Conservation (phyloP, 495 filamentous ascomycete species). For the Talaromyces ruber region DNA sequence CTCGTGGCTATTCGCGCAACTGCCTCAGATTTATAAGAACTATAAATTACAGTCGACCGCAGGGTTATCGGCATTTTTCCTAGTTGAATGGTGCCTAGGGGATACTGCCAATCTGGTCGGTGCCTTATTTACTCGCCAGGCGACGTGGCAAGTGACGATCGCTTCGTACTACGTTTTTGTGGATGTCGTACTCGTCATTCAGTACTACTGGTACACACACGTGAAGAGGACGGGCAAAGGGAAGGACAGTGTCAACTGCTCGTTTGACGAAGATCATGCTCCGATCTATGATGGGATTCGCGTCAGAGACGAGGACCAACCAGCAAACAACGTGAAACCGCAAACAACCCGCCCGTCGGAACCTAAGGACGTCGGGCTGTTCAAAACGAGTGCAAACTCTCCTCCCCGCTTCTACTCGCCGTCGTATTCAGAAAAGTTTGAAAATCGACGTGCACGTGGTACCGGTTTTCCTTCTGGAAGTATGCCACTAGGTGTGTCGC, state of each 20-base stretch:
- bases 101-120: conserved; percentile 63
- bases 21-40: conserved; percentile 70
- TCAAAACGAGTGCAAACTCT: conserved; percentile 15
- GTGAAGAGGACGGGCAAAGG: conserved; percentile 30
- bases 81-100: conserved; percentile 62
- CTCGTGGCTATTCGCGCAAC: conserved; percentile 70
- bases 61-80: conserved; percentile 59
- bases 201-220: conserved; percentile 63
- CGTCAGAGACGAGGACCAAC: background rate
- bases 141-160: conserved; percentile 61
- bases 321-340: conserved; percentile 8
- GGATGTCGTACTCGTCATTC: conserved; percentile 51
- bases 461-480: conserved; percentile 18
- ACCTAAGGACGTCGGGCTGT: conserved; percentile 21
- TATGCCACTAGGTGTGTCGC: conserved; percentile 23
- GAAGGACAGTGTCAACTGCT: conserved; percentile 9
- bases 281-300: conserved; percentile 7
- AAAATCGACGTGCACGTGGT: background rate
- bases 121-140: conserved; percentile 57
- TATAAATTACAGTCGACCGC: conserved; percentile 56
- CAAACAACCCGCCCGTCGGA: conserved; percentile 11
- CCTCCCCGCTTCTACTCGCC: conserved; percentile 15
- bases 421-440: conserved; percentile 24
- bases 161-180: conserved; percentile 63
- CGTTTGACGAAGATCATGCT: background rate